These are phyloP conservation scores for Trametes cingulata DNA, from an alignment of 768 basidiomycete species.

Conservation along the genomic window DNA sequence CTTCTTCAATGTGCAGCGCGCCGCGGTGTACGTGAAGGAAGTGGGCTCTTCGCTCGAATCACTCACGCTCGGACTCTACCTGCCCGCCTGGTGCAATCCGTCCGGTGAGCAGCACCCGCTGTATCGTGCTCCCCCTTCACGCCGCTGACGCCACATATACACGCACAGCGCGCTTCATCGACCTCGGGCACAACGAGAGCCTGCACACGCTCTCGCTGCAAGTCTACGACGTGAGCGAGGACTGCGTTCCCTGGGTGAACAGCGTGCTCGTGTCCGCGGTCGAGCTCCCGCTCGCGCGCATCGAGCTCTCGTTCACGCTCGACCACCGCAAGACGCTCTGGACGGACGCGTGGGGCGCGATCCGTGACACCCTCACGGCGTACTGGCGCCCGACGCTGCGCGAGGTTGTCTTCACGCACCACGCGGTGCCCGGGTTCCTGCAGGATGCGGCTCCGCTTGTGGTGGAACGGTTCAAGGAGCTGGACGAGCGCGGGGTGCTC, in stretches of 20 bases:
- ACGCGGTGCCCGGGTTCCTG: slow-evolving; percentile 1
- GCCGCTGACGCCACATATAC: no score
- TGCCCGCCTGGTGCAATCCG: neutral
- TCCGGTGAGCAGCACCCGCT: neutral
- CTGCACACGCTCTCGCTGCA: slow-evolving; percentile 7
- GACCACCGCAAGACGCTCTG: slow-evolving; percentile 5
- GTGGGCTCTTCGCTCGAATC: neutral
- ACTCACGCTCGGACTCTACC: slow-evolving; percentile 2
- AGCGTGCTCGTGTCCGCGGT: slow-evolving; percentile 2
- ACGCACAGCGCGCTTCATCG: neutral
- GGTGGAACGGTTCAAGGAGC: neutral
- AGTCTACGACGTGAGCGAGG: neutral
- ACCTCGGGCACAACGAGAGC: neutral
- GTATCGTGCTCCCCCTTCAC: neutral
- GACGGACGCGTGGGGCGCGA: neutral
- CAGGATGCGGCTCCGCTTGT: neutral
- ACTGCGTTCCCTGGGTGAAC: neutral
- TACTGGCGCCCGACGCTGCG: slow-evolving; percentile 4
- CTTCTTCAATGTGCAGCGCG: neutral
- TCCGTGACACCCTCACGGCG: neutral
- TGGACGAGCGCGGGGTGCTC: neutral
- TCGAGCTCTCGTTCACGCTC: slow-evolving; percentile 9
- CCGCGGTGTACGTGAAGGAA: neutral
- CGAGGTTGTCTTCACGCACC: slow-evolving; percentile 8
- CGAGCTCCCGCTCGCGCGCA: neutral